Conservation (phyloP, 1,284 basidiomycete genomes). For the Peniophora sp. region DNA sequence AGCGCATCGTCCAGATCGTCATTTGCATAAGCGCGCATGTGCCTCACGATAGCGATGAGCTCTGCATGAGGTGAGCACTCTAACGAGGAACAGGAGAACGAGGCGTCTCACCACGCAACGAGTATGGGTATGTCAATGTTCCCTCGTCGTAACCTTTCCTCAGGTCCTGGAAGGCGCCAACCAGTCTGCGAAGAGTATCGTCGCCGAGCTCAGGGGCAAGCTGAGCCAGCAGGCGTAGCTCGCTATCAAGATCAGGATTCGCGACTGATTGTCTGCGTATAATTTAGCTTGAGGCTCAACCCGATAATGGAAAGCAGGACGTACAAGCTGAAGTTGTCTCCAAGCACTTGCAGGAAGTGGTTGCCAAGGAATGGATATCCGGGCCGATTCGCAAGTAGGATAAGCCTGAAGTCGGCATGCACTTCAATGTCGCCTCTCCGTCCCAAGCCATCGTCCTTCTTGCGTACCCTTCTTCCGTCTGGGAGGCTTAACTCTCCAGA, state of each 20-base stretch:
- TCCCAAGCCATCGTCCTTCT: slow-evolving; percentile 21
- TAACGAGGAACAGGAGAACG: neutral
- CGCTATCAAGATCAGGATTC: slow-evolving; percentile 57
- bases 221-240: slow-evolving; percentile 47
- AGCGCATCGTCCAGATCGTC: slow-evolving; percentile 48
- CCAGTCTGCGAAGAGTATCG: slow-evolving; percentile 45
- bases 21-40: slow-evolving; percentile 50
- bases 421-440: slow-evolving; percentile 48
- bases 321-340: slow-evolving; percentile 52
- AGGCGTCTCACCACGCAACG: slow-evolving; percentile 41
- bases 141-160: slow-evolving; percentile 49
- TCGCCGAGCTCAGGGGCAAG: slow-evolving; percentile 52
- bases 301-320: neutral
- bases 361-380: slow-evolving; percentile 72
- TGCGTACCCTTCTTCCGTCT: slow-evolving; percentile 51
- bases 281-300: no score
- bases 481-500: slow-evolving; percentile 54
- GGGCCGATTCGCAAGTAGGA: slow-evolving; percentile 59
- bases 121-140: slow-evolving; percentile 54
- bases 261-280: slow-evolving; percentile 47
- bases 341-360: slow-evolving; percentile 62
- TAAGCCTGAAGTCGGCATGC: slow-evolving; percentile 53
- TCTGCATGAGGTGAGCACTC: no score
- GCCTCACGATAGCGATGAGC: slow-evolving; percentile 54
- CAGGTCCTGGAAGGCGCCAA: slow-evolving; percentile 56